Conservation (phyloP, 257 asterid genomes). For the Solanum paucissectum region DNA sequence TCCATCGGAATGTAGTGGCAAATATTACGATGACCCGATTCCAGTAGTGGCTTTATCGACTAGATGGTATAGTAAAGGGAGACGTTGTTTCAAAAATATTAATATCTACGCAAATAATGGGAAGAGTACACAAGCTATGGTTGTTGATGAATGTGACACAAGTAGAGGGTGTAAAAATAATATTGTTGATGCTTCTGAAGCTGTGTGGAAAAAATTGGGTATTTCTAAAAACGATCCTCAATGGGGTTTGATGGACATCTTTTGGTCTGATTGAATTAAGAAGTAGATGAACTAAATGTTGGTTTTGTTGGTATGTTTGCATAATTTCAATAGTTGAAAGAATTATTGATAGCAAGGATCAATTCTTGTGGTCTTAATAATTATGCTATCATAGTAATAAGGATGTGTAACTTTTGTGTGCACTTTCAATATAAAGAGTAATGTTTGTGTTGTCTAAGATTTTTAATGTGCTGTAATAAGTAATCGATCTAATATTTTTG, state of each 20-base stretch:
- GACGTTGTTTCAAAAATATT: conserved; percentile 6
- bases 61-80: conserved; percentile 6
- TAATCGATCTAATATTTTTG: background rate
- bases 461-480: background rate
- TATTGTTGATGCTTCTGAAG: conserved; percentile 28
- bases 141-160: conserved; percentile 23
- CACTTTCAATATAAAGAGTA: background rate
- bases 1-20: conserved; percentile 16
- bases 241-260: conserved; percentile 17
- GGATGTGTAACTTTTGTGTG: background rate
- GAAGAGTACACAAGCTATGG: conserved; percentile 8
- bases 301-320: background rate
- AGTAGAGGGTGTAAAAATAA: conserved; percentile 10
- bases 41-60: conserved; percentile 18
- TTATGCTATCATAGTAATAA: background rate
- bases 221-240: background rate
- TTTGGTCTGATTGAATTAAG: conserved; percentile 18
- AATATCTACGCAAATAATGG: conserved; percentile 15
- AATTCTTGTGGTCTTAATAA: background rate
- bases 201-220: conserved; percentile 19
- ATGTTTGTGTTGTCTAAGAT: background rate
- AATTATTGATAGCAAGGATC: background rate
- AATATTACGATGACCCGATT: conserved; percentile 7
- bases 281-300: background rate
- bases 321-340: too few species aligned